Percentiles rank a stretch among this genome's conserved stretches.
Evolutionary conservation across 257 asterid species (phyloP).

Genomic region (Plantago major): DNA sequence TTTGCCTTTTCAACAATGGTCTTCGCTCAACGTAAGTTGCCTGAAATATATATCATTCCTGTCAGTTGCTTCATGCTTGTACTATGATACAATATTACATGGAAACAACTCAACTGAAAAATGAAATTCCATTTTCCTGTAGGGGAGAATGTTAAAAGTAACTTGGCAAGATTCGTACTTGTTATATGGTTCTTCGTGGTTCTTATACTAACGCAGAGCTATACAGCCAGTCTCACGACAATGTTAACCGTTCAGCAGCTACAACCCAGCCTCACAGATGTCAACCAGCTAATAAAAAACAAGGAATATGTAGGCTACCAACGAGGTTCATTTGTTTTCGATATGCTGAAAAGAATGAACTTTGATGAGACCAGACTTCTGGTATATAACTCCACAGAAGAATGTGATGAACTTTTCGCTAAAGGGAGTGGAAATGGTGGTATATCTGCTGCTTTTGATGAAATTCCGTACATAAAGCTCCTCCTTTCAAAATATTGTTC

Average conservation of each 20-base stretch:
- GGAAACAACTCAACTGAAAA: too few relatives aligned
- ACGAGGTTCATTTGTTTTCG: slow-evolving; percentile 29
- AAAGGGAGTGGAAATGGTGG: slow-evolving; percentile 32
- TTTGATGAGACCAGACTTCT: slow-evolving; percentile 27
- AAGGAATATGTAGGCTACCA: slow-evolving; percentile 26
- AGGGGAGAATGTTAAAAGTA: slow-evolving; percentile 36
- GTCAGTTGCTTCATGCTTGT: too few relatives aligned
- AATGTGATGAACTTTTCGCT: slow-evolving; percentile 22
- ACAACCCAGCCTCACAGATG: slow-evolving; percentile 27
- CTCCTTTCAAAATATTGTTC: slow-evolving; percentile 34
- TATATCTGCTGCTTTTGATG: slow-evolving; percentile 37
- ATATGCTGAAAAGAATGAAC: slow-evolving; percentile 15
- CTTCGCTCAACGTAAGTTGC: slow-evolving; percentile 41
- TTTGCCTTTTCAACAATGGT: slow-evolving; percentile 57
- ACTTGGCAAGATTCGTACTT: slow-evolving; percentile 30
- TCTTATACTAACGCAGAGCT: slow-evolving; percentile 39
- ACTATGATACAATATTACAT: too few relatives aligned
- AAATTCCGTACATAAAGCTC: slow-evolving; percentile 38
- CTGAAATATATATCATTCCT: too few relatives aligned
- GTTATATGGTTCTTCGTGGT: slow-evolving; percentile 39
- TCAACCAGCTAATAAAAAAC: slow-evolving; percentile 22
- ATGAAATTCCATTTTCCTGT: slow-evolving; percentile 6
- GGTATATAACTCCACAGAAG: slow-evolving; percentile 17
- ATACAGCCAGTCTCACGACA: slow-evolving; percentile 35
- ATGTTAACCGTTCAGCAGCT: slow-evolving; percentile 35